A percentile compares a stretch with the other conserved stretches of the same genome.
These are phyloP conservation scores for Deakozyma indianensis DNA, from an alignment of 805 yeast genomes.

Conservation along the genomic window DNA sequence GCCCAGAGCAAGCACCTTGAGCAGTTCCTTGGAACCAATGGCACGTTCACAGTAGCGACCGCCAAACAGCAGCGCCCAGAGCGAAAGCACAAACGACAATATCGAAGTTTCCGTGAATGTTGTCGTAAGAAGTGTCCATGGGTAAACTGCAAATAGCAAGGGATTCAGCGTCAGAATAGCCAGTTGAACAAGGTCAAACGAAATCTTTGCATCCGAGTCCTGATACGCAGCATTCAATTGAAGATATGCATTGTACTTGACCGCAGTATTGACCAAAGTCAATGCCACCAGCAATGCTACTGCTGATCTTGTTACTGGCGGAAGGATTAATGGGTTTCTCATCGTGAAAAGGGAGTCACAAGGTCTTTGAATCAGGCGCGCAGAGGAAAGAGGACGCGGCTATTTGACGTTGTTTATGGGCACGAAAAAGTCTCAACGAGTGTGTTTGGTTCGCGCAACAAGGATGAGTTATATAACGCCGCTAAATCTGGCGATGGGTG, in stretches of 20 bases:
- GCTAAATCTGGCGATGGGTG: too few species aligned
- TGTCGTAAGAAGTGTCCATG: constrained; percentile 35
- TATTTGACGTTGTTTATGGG: too few species aligned
- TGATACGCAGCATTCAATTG: background rate
- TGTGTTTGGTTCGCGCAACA: too few species aligned
- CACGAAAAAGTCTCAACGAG: too few species aligned
- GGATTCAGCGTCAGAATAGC: background rate
- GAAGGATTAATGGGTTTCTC: background rate
- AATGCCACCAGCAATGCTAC: background rate
- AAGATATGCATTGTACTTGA: background rate
- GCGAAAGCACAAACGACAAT: constrained; percentile 24
- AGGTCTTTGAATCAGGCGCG: too few species aligned
- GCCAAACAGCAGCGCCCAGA: constrained; percentile 31
- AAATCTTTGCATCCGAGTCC: background rate
- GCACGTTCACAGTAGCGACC: constrained; percentile 52
- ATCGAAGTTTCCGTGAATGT: constrained; percentile 33
- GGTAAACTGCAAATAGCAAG: background rate
- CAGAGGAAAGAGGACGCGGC: too few species aligned
- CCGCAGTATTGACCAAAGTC: background rate
- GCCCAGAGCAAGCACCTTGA: constrained; percentile 35
- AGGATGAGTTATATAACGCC: too few species aligned
- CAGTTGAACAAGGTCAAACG: background rate
- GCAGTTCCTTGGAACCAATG: constrained; percentile 35
- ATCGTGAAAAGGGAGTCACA: background rate
- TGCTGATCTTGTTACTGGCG: background rate